Base-by-base conservation (phyloP, 2,329 filamentous ascomycete species). In the Corinectria fuckeliana region DNA sequence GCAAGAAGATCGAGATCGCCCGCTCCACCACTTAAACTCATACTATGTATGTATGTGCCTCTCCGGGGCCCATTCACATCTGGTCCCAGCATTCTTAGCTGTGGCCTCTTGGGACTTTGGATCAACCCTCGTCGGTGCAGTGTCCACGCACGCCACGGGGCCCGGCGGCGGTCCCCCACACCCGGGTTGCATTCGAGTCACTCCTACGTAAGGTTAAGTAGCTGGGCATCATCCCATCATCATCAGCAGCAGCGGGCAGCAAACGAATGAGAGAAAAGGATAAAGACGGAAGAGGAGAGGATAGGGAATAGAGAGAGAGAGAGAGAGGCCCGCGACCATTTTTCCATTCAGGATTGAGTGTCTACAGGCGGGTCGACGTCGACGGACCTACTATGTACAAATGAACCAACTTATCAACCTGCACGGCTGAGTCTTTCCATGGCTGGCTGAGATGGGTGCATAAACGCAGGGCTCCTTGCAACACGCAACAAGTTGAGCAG, bases 361-460 rank as follows among this genome's bases (percentile, higher is more conserved):
- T n/a, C 53, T 38, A 57, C 54, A 36, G 54, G 47, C 42, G 54
- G 39, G 48, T 51, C 54, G 34, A 25, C 14, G 32, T 38, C 48
- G 21, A 25, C 18, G 18, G 32, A n/a, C 18, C n/a, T n/a, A n/a
- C n/a, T n/a, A n/a, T n/a, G n/a, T n/a, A n/a, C n/a, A n/a, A n/a
- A n/a, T n/a, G n/a, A n/a, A n/a, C n/a, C n/a, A n/a, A n/a, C n/a
- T n/a, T n/a, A n/a, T n/a, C n/a, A n/a, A n/a, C n/a, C 45, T 60
- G 47, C 26, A 30, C 30, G 45, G 57, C 45, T 44, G 18, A 28
- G 25, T 44, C 39, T 41, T 23, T 56, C 52, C 39, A 47, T 60
- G 58, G 58, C 58, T 56, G 52, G n/a, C n/a, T n/a, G n/a, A n/a
- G n/a, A 60, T 41, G 42, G 58, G 50, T 60, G 58, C 58, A 60